phyloP scores from a whole-genome alignment of 2,329 filamentous ascomycete species.

The Basipetospora chlamydospora region DNA sequence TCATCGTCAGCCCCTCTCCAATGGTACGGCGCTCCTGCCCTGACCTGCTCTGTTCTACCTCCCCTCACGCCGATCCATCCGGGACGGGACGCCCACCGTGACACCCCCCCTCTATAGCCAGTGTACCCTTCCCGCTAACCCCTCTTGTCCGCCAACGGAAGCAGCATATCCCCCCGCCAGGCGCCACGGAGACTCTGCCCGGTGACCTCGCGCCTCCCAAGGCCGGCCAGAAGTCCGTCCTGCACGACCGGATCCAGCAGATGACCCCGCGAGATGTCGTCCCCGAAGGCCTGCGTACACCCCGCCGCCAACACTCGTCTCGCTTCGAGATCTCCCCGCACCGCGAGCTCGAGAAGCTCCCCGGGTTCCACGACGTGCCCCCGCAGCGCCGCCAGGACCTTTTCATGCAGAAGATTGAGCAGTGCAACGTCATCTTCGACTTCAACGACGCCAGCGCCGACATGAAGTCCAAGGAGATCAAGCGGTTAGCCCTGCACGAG shows the following conservation, averaged over 20 bases:
- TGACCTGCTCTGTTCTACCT: background rate
- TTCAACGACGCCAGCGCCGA: conserved; percentile 97
- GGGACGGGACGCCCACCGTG: too few species aligned
- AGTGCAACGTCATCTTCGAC: conserved; percentile 99
- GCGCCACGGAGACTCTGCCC: conserved; percentile 93
- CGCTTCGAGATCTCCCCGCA: conserved; percentile 96
- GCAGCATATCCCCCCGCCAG: conserved; percentile 82
- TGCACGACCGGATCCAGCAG: conserved; percentile 79
- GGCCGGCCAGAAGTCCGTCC: conserved; percentile 72
- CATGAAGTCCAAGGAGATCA: conserved; percentile 99
- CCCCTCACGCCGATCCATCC: too few species aligned
- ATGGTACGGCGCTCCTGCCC: conserved; percentile 46
- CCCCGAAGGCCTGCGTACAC: conserved; percentile 85
- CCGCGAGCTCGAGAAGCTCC: conserved; percentile 89
- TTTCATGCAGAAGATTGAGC: conserved; percentile 99
- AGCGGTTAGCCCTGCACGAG: conserved; percentile 87
- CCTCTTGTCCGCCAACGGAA: too few species aligned
- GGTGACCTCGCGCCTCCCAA: conserved; percentile 92
- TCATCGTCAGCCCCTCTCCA: conserved; percentile 88
- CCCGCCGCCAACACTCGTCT: conserved; percentile 92
- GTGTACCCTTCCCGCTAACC: too few species aligned
- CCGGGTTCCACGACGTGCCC: conserved; percentile 93
- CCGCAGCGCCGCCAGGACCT: conserved; percentile 89
- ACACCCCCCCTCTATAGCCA: too few species aligned
- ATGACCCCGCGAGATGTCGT: conserved; percentile 86